phyloP scores from a whole-genome alignment of 2,329 filamentous ascomycete genomes.

The Fusarium sp. region DNA sequence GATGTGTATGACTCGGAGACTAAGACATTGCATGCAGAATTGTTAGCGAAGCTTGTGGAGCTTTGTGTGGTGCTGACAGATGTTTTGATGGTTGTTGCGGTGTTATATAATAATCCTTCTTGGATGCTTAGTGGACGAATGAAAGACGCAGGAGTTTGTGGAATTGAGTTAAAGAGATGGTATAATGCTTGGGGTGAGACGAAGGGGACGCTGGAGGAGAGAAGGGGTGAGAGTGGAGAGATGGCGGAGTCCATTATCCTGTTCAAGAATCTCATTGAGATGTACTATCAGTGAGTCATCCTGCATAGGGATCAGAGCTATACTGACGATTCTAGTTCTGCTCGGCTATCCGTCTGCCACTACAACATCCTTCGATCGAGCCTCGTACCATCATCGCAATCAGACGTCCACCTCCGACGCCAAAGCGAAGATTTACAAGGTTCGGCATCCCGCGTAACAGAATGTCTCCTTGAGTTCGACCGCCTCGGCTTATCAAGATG shows the following conservation, averaged over 20 bases:
- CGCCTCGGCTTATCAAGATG: conserved; percentile 33
- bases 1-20: conserved; percentile 41
- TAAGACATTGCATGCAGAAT: conserved; percentile 32
- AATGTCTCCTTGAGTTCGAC: conserved; percentile 38
- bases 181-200: conserved; percentile 38
- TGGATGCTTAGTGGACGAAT: conserved; percentile 35
- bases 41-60: conserved; percentile 39
- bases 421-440: conserved; percentile 43
- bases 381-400: conserved; percentile 18
- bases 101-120: conserved; percentile 39
- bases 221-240: conserved; percentile 5
- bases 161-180: conserved; percentile 37
- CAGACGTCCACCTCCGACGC: conserved; percentile 6
- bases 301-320: too few species aligned
- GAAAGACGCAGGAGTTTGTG: conserved; percentile 38
- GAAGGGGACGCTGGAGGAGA: conserved; percentile 26
- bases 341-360: conserved; percentile 35
- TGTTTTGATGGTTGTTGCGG: conserved; percentile 34
- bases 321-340: conserved; percentile 17
- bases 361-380: conserved; percentile 40
- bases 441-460: conserved; percentile 34
- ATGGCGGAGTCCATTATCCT: conserved; percentile 26
- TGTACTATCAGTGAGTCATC: conserved; percentile 46
- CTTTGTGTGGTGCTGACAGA: conserved; percentile 42
- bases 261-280: conserved; percentile 43